Conservation (phyloP, 2,329 filamentous ascomycete species). For the Hypoxylon sp. region DNA sequence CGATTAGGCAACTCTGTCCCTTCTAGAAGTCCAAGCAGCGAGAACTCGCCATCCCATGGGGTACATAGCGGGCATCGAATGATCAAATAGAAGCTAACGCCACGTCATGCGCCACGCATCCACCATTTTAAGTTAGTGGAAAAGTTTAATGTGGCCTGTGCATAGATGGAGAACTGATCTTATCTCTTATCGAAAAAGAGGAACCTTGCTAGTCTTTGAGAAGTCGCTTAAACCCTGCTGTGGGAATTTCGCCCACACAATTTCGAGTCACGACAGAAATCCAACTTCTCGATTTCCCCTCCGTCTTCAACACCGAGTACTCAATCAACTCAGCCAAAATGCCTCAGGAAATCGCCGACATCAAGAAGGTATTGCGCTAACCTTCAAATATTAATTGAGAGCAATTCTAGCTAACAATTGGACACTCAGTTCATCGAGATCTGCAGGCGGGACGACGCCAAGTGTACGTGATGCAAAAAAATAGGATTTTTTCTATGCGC, state of each 20-base stretch:
- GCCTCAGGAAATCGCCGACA: slow-evolving; percentile 98
- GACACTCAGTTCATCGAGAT: slow-evolving; percentile 94
- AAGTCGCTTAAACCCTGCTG: slow-evolving; percentile 43
- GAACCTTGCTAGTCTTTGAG: slow-evolving; percentile 24
- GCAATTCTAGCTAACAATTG: slow-evolving; percentile 49
- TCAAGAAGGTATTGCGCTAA: slow-evolving; percentile 77
- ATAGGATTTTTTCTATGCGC: slow-evolving; percentile 15
- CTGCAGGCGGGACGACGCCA: slow-evolving; percentile 99
- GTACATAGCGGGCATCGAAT: slow-evolving; percentile 1
- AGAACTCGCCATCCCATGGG: not conserved
- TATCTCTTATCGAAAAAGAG: slow-evolving; percentile 26
- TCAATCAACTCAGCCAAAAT: slow-evolving; percentile 75
- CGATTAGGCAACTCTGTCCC: slow-evolving; percentile 44
- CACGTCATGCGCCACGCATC: slow-evolving; percentile 42
- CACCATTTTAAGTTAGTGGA: slow-evolving; percentile 5
- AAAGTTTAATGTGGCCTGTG: slow-evolving; percentile 33
- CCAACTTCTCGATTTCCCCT: slow-evolving; percentile 35
- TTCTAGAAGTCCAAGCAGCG: slow-evolving; percentile 18
- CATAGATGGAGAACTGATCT: not conserved
- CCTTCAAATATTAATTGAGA: slow-evolving; percentile 3
- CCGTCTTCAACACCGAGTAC: slow-evolving; percentile 41
- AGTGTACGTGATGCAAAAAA: slow-evolving; percentile 76
- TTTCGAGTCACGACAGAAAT: slow-evolving; percentile 46
- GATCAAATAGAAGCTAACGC: slow-evolving; percentile 35
- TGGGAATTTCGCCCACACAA: slow-evolving; percentile 50